Base-by-base conservation (phyloP, 352 stramenopile species). In the Pythium brassicae region DNA sequence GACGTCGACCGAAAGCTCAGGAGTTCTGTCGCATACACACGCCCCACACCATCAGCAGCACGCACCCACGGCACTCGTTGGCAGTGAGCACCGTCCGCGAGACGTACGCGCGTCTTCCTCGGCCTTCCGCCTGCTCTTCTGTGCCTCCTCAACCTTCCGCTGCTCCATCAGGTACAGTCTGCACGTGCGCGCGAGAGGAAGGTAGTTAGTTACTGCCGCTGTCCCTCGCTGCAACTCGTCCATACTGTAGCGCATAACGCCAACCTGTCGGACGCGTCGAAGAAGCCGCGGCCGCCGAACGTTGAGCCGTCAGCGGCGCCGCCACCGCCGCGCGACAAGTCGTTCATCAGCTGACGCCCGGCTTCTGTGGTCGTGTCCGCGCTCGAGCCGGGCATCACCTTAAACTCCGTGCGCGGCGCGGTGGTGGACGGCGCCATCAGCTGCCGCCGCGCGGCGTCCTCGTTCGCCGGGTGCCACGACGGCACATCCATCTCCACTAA, bases 391-490 rank as follows among this genome's bases (percentile, higher is more conserved):
- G 68, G 53, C 67, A 93, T 87, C 17, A 81, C 63, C 52, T 79
- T 86, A 63, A 87, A 91, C 69, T 88, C 77, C 4, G 69, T 83
- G 34, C 79, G 77, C 51, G 73, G 60, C 19, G 62, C 51, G 29
- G 65, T 17, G 25, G 62, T 42, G 2, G 49, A 44, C 14, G 49
- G 58, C 26, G 57, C 55, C 49, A 56, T 63, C 46, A 66, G 55
- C 50, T 64, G 59, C 37, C 65, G 62, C 56, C 72, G 69, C 44
- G 63, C 34, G 42, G 65, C 63, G 59, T 87, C 76, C 54, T 78
- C 65, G 59, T 89, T 92, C 14, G 81, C 81, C 1, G 81, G 81
- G 40, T 91, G 78, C 78, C 81, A 91, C 27, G 74, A 75, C 17
- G 81, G 81, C 26, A 88, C 78, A 50, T 91, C 78, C 81, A 91